Base-by-base conservation (phyloP, 495 filamentous ascomycete genomes). In the Aspergillus incahuasiensis region DNA sequence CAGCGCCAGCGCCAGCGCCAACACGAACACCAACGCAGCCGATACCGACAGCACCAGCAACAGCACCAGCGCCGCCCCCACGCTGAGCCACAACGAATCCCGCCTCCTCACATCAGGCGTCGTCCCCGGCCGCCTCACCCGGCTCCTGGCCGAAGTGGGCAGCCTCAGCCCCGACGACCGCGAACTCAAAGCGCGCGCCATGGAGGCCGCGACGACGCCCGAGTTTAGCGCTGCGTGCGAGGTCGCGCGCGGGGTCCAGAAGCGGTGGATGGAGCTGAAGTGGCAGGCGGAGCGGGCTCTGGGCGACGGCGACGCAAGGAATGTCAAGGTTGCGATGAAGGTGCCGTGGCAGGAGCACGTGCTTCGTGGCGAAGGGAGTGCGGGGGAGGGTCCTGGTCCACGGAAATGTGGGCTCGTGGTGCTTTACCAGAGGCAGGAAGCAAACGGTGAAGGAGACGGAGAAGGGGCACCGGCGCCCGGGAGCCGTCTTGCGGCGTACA, bases 291-390 rank as follows among this genome's bases (percentile, higher is more conserved):
- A 18, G 5, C 9, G 47, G 44, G 30, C 20, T 16, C 25, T 55
- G 20, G 55, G 49, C 45, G 21, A 48, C 20, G 39, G 51, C 32
- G 57, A 59, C 51, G 24, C 46, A 20, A 42, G 52, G 39, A 49
- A 59, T 59, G 41, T 50, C 34, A 45, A 39, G 20, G n/a, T 44
- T 19, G 57, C 57, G 13, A 55, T 50, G 32, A 49, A 43, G 35
- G 35, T 59, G 19, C 57, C 57, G 3, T 59, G 57, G 46, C 57
- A 55, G 52, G 51, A 59, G 45, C 52, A 43, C 16, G 40, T 55
- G 21, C 11, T 53, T 13, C 44, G 49, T 21, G 35, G 24, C 13
- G 25, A 30, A 16, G 42, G 3, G 42, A 20, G 18, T 34, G 22
- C 19, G 25, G 38, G 39, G 16, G 47, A 11, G 25, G 20, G 46